These are phyloP conservation scores for Notholithocarpus densiflorus DNA, from an alignment of 306 rosid genomes.

Conservation along the genomic window DNA sequence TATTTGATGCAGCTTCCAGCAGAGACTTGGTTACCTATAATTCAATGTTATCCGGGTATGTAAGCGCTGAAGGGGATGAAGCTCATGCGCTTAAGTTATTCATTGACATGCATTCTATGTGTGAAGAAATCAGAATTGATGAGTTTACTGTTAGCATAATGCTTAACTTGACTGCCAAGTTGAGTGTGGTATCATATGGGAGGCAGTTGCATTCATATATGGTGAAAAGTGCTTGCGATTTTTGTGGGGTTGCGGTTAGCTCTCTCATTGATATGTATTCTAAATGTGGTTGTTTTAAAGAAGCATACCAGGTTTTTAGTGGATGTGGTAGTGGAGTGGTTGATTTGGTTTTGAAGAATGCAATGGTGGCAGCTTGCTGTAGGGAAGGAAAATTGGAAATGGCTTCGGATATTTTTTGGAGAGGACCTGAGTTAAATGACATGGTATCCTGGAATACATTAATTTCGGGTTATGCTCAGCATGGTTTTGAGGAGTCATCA, in stretches of 20 bases:
- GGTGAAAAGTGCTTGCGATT: constrained; percentile 64
- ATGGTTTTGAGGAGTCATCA: constrained; percentile 52
- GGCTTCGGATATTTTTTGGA: constrained; percentile 56
- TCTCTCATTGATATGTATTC: constrained; percentile 77
- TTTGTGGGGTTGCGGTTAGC: constrained; percentile 50
- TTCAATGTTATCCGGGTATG: constrained; percentile 62
- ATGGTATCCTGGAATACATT: constrained; percentile 74
- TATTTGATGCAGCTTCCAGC: constrained; percentile 46
- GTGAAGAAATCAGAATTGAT: constrained; percentile 43
- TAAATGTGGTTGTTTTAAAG: constrained; percentile 61
- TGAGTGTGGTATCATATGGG: constrained; percentile 40
- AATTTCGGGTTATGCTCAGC: constrained; percentile 65
- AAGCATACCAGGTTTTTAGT: constrained; percentile 39
- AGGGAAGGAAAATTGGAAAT: constrained; percentile 63
- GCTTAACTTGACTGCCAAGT: constrained; percentile 62
- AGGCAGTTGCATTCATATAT: constrained; percentile 73
- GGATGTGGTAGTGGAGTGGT: constrained; percentile 33
- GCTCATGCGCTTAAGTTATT: constrained; percentile 52
- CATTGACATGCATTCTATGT: constrained; percentile 46
- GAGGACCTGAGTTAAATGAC: constrained; percentile 44
- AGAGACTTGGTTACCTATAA: constrained; percentile 73
- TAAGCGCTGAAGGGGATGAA: constrained; percentile 42
- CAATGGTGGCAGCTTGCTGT: constrained; percentile 75
- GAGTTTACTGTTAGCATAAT: constrained; percentile 60
- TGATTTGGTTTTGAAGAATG: constrained; percentile 69